phyloP scores from a whole-genome alignment of 2,329 filamentous ascomycete species.

The Colletotrichum liriopes region DNA sequence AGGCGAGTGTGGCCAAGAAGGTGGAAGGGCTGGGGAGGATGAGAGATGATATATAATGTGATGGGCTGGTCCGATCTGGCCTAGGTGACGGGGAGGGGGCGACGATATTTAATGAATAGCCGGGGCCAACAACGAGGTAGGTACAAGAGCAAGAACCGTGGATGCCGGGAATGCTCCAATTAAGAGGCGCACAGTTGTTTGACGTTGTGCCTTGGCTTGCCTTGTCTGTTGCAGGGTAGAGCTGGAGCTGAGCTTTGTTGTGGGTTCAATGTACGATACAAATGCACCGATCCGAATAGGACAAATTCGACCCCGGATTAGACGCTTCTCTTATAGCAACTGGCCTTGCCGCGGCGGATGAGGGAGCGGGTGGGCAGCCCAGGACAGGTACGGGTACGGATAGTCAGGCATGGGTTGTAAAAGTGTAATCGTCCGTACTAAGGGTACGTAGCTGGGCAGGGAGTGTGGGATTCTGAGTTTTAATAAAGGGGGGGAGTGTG shows the following conservation, averaged over 20 bases:
- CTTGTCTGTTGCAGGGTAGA: conserved; percentile 33
- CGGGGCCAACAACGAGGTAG: conserved; percentile 29
- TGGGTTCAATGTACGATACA: conserved; percentile 35
- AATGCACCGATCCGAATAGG: conserved; percentile 17
- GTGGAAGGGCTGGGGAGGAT: conserved; percentile 28
- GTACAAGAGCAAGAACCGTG: conserved; percentile 23
- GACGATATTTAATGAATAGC: conserved; percentile 33
- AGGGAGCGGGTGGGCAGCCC: conserved; percentile 34
- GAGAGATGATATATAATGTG: conserved; percentile 42
- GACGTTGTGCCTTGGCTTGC: conserved; percentile 43
- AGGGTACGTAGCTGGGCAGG: conserved; percentile 30
- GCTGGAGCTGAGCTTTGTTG: conserved; percentile 33
- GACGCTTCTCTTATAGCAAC: conserved; percentile 39
- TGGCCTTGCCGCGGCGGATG: conserved; percentile 35
- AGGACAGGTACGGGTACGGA: conserved; percentile 39
- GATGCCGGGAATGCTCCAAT: conserved; percentile 36
- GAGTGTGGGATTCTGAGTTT: conserved; percentile 30
- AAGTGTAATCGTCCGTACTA: conserved; percentile 39
- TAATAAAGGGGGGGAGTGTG: conserved; percentile 1
- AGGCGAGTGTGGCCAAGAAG: conserved; percentile 21
- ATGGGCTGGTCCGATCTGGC: conserved; percentile 30
- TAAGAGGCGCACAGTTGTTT: conserved; percentile 42
- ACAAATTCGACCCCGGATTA: conserved; percentile 36
- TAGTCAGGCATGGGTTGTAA: conserved; percentile 39
- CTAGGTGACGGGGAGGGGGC: conserved; percentile 29